Evolutionary conservation across 2,329 filamentous ascomycete genomes (phyloP).

Genomic region (Claviceps digitariae): DNA sequence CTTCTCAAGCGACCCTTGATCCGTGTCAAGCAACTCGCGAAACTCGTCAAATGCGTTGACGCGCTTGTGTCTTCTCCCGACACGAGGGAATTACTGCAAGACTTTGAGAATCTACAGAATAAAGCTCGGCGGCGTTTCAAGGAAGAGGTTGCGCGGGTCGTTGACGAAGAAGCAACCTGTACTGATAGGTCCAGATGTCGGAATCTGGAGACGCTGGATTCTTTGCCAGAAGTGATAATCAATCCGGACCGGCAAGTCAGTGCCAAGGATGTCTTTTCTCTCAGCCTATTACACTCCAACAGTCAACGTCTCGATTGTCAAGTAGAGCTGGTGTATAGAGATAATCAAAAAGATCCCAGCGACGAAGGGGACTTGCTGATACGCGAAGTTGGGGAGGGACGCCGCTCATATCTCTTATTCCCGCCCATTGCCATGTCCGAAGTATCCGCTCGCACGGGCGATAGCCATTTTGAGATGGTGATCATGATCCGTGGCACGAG

Average conservation of each 20-base stretch:
- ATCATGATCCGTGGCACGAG: constrained; percentile 70
- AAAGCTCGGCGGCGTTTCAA: constrained; percentile 54
- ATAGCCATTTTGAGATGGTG: constrained; percentile 56
- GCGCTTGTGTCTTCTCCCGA: constrained; percentile 36
- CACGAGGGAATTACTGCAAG: constrained; percentile 24
- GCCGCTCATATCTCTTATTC: constrained; percentile 71
- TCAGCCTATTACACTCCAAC: constrained; percentile 76
- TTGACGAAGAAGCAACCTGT: constrained; percentile 73
- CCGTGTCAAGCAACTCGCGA: constrained; percentile 74
- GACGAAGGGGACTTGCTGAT: constrained; percentile 77
- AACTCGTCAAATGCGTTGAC: constrained; percentile 61
- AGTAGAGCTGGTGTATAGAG: constrained; percentile 74
- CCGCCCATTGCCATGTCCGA: constrained; percentile 64
- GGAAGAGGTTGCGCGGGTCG: constrained; percentile 56
- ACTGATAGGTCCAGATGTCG: constrained; percentile 73
- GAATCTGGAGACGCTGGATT: constrained; percentile 63
- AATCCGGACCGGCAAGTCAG: constrained; percentile 70
- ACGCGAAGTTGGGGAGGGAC: constrained; percentile 68
- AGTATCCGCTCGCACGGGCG: constrained; percentile 69
- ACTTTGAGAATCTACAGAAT: constrained; percentile 60
- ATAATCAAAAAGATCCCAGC: constrained; percentile 54
- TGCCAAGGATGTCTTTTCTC: constrained; percentile 78
- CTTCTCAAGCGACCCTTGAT: constrained; percentile 80
- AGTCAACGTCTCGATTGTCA: constrained; percentile 83
- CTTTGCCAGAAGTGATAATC: constrained; percentile 56